Evolutionary conservation across 805 yeast genomes (phyloP).

Genomic region (Ogataea trehaloabstinens): DNA sequence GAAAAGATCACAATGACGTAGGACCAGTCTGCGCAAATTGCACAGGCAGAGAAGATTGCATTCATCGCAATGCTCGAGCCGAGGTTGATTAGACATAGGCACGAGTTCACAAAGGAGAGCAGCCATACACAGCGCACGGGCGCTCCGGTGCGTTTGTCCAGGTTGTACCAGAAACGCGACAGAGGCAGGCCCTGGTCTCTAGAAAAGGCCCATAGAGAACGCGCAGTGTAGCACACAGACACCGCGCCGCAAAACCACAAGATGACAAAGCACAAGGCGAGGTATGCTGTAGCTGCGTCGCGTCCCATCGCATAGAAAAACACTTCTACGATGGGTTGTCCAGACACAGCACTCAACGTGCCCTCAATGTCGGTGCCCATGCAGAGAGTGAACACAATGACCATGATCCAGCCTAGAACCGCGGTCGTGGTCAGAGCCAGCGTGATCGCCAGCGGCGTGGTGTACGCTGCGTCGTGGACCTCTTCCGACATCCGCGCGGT

Average conservation of each 20-base stretch:
- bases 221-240: slow-evolving; percentile 46
- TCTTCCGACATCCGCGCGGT: slow-evolving; percentile 57
- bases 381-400: slow-evolving; percentile 45
- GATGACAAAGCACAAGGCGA: slow-evolving; percentile 46
- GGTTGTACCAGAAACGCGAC: slow-evolving; percentile 41
- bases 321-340: slow-evolving; percentile 54
- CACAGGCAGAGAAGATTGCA: slow-evolving; percentile 54
- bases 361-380: slow-evolving; percentile 40
- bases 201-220: slow-evolving; percentile 57
- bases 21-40: slow-evolving; percentile 50
- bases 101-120: slow-evolving; percentile 39
- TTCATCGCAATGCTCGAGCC: slow-evolving; percentile 46
- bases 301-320: slow-evolving; percentile 51
- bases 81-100: slow-evolving; percentile 42
- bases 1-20: slow-evolving; percentile 45
- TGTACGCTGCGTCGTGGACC: slow-evolving; percentile 50
- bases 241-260: slow-evolving; percentile 55
- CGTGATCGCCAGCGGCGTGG: slow-evolving; percentile 59
- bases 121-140: slow-evolving; percentile 46
- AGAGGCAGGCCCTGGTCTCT: slow-evolving; percentile 54
- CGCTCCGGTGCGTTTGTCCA: slow-evolving; percentile 38
- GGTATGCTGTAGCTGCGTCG: slow-evolving; percentile 49
- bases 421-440: slow-evolving; percentile 51
- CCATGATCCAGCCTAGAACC: slow-evolving; percentile 47
- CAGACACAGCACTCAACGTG: slow-evolving; percentile 36